Percentiles rank a stretch among this genome's conserved stretches.
These are phyloP conservation scores for Yamagishiella unicocca DNA, from an alignment of 139 green algal species.

Conservation along the genomic window DNA sequence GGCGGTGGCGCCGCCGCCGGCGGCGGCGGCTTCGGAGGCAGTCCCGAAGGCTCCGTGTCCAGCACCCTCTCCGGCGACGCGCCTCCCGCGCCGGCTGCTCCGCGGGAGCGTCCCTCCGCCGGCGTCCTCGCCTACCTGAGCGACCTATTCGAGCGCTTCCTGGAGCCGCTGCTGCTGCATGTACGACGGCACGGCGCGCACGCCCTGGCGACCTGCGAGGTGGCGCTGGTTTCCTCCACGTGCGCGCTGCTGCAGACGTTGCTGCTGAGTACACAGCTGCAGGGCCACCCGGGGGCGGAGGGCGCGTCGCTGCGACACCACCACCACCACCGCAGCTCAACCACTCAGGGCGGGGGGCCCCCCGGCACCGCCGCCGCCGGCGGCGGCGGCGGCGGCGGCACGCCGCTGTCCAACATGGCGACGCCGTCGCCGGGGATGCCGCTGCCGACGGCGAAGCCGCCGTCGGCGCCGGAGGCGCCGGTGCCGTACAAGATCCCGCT, in stretches of 20 bases:
- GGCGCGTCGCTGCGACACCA: constrained; percentile 13
- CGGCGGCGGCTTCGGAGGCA: not conserved
- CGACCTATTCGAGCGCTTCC: constrained; percentile 24
- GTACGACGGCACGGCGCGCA: not conserved
- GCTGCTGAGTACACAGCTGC: constrained; percentile 39
- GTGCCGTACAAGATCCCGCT: constrained; percentile 33
- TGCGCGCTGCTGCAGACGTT: constrained; percentile 36
- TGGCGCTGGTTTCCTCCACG: constrained; percentile 20
- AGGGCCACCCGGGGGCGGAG: constrained; percentile 24
- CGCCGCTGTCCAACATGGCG: not conserved
- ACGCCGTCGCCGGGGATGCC: not conserved
- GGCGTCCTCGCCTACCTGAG: constrained; percentile 6
- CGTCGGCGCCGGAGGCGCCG: not conserved
- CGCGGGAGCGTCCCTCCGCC: not conserved
- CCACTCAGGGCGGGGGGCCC: not conserved
- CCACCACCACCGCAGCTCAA: not conserved
- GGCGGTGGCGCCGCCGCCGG: not conserved
- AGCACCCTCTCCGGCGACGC: not conserved
- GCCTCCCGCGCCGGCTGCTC: not conserved
- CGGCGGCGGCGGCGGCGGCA: not conserved
- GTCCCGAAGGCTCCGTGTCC: not conserved
- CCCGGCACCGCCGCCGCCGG: not conserved
- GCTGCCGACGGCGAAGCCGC: not conserved
- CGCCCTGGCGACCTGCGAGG: constrained; percentile 7
- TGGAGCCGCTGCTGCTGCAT: constrained; percentile 35